Evolutionary conservation across 2,329 filamentous ascomycete species (phyloP).

Genomic region (Pseudogymnoascus sp.): DNA sequence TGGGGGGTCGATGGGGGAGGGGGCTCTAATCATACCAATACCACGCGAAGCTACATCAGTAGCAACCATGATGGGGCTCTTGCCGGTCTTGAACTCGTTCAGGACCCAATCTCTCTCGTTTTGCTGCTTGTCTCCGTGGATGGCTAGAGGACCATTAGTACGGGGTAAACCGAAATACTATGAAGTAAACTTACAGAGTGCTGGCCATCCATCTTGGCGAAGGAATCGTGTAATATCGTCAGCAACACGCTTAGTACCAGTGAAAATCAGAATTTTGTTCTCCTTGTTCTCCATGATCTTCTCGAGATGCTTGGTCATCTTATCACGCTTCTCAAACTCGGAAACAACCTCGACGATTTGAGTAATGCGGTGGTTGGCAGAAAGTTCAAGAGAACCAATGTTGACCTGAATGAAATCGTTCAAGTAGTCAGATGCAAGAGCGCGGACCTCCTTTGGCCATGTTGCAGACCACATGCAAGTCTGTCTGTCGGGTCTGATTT

Average conservation of each 20-base stretch:
- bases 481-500: slow-evolving; percentile 96
- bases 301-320: slow-evolving; percentile 95
- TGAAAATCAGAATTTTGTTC: slow-evolving; percentile 95
- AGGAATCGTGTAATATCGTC: slow-evolving; percentile 97
- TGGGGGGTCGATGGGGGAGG: slow-evolving; percentile 34
- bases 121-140: slow-evolving; percentile 98
- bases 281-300: slow-evolving; percentile 94
- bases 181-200: slow-evolving; percentile 65
- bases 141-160: slow-evolving; percentile 52
- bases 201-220: slow-evolving; percentile 95
- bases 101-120: slow-evolving; percentile 99
- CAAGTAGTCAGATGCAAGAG: slow-evolving; percentile 82
- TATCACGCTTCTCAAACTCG: slow-evolving; percentile 95
- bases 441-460: slow-evolving; percentile 97
- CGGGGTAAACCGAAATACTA: slow-evolving; percentile 37
- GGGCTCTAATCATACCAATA: slow-evolving; percentile 91
- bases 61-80: slow-evolving; percentile 99
- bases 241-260: slow-evolving; percentile 85
- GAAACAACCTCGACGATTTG: slow-evolving; percentile 95
- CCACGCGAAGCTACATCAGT: slow-evolving; percentile 99
- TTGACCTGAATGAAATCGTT: slow-evolving; percentile 98
- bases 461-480: slow-evolving; percentile 99
- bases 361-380: slow-evolving; percentile 95
- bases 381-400: slow-evolving; percentile 90
- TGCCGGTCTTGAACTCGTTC: slow-evolving; percentile 98